These are phyloP conservation scores for Pseudonectria buxi DNA, from an alignment of 2,329 filamentous ascomycete species.

Conservation along the genomic window DNA sequence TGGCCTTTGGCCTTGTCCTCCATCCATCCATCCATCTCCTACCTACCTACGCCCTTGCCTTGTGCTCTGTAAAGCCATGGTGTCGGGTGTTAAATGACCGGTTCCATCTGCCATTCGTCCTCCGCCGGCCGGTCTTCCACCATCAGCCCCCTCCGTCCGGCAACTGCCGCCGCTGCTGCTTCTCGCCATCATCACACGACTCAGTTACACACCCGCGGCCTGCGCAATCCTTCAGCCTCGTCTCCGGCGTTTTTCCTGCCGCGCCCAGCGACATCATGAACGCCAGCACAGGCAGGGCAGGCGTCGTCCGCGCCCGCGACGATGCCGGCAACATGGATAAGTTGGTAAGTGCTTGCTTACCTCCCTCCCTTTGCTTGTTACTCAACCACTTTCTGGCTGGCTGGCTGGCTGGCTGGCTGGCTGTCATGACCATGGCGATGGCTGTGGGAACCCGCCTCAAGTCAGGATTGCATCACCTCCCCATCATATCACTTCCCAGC, in stretches of 20 bases:
- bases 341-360: conserved; percentile 43
- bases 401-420: not conserved
- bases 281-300: conserved; percentile 46
- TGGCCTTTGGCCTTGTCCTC: too few species aligned
- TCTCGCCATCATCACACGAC: conserved; percentile 28
- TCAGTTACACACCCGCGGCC: conserved; percentile 27
- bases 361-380: conserved; percentile 3
- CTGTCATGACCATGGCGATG: too few species aligned
- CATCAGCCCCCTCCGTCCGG: conserved; percentile 21
- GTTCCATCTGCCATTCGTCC: conserved; percentile 1
- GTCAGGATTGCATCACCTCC: too few species aligned
- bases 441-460: too few species aligned
- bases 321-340: conserved; percentile 49
- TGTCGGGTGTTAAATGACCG: not conserved
- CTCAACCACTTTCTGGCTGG: conserved; percentile 5
- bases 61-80: not conserved
- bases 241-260: conserved; percentile 15
- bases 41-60: not conserved
- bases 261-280: conserved; percentile 28
- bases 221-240: conserved; percentile 20
- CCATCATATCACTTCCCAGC: too few species aligned
- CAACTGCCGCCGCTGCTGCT: conserved; percentile 20
- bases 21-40: too few species aligned
- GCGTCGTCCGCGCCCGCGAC: conserved; percentile 47
- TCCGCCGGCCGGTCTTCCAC: conserved; percentile 17